Conservation (phyloP, 2,329 filamentous ascomycete genomes). For the Ophiostoma montium region DNA sequence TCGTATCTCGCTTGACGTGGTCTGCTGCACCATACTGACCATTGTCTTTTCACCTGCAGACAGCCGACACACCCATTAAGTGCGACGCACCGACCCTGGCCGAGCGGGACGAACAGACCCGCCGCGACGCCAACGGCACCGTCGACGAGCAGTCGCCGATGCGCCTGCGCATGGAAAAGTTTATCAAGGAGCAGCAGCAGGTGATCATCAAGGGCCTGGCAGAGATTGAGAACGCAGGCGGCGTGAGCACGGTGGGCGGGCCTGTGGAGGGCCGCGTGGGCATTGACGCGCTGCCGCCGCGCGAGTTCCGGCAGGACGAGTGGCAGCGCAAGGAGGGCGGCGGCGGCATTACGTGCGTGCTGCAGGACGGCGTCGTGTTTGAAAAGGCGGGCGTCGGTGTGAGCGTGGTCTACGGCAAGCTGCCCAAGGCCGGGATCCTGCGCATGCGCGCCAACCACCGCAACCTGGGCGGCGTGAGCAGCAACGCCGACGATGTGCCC, state of each 20-base stretch:
- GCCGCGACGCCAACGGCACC: slow-evolving; percentile 52
- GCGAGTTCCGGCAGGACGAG: slow-evolving; percentile 59
- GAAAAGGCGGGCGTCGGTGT: slow-evolving; percentile 96
- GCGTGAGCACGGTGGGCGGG: slow-evolving; percentile 6
- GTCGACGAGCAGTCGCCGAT: slow-evolving; percentile 74
- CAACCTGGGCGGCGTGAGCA: slow-evolving; percentile 50
- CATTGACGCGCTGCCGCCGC: slow-evolving; percentile 27
- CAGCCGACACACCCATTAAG: slow-evolving; percentile 26
- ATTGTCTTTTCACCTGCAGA: slow-evolving; percentile 19
- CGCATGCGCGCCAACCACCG: slow-evolving; percentile 95
- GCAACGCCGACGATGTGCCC: slow-evolving; percentile 36
- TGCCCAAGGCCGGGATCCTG: slow-evolving; percentile 74
- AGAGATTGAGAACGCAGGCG: slow-evolving; percentile 33
- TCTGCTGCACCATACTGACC: too few relatives aligned
- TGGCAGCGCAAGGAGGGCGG: slow-evolving; percentile 83
- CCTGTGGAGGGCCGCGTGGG: slow-evolving; percentile 20
- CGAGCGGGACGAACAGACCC: slow-evolving; percentile 68
- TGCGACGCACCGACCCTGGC: slow-evolving; percentile 60
- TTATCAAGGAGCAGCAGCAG: slow-evolving; percentile 86
- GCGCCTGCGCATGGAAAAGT: slow-evolving; percentile 93
- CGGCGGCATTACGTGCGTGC: slow-evolving; percentile 83
- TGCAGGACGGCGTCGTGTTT: slow-evolving; percentile 93
- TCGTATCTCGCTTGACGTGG: too few relatives aligned
- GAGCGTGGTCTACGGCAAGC: slow-evolving; percentile 82
- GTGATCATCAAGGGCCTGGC: slow-evolving; percentile 75